phyloP scores from a whole-genome alignment of 441 rosid species.

The Hura crepitans region DNA sequence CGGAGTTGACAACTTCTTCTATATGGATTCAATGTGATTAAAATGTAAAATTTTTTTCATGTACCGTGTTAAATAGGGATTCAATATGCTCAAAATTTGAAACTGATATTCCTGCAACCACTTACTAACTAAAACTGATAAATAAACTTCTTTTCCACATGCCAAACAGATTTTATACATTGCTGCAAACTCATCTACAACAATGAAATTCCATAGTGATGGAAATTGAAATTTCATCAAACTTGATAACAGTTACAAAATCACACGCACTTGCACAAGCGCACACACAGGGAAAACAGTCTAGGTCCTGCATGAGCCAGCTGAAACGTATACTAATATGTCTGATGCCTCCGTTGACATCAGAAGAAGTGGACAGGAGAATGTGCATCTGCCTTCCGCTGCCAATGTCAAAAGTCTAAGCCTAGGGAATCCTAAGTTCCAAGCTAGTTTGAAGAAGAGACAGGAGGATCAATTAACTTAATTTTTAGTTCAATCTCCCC shows the following conservation, averaged over 20 bases:
- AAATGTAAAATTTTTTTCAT: too few species aligned
- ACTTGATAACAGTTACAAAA: not conserved
- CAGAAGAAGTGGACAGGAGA: not conserved
- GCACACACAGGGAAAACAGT: not conserved
- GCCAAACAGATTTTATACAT: not conserved
- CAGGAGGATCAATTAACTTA: constrained; percentile 49
- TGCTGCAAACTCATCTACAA: constrained; percentile 2
- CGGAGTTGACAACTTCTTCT: too few species aligned
- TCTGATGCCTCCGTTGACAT: not conserved
- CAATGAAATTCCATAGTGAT: not conserved
- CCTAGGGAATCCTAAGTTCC: not conserved
- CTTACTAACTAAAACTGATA: too few species aligned
- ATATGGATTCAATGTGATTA: too few species aligned
- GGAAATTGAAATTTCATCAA: not conserved
- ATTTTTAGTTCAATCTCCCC: constrained; percentile 90
- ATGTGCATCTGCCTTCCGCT: not conserved
- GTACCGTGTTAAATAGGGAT: too few species aligned
- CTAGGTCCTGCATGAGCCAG: not conserved
- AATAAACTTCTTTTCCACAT: not conserved
- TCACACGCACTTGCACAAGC: not conserved
- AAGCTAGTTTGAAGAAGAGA: constrained; percentile 22
- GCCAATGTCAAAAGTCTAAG: not conserved
- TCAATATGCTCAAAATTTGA: too few species aligned
- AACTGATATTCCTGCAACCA: too few species aligned
- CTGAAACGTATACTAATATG: not conserved